phyloP scores from a whole-genome alignment of 164 flowering plant genomes.

The Magnolia officinalis region DNA sequence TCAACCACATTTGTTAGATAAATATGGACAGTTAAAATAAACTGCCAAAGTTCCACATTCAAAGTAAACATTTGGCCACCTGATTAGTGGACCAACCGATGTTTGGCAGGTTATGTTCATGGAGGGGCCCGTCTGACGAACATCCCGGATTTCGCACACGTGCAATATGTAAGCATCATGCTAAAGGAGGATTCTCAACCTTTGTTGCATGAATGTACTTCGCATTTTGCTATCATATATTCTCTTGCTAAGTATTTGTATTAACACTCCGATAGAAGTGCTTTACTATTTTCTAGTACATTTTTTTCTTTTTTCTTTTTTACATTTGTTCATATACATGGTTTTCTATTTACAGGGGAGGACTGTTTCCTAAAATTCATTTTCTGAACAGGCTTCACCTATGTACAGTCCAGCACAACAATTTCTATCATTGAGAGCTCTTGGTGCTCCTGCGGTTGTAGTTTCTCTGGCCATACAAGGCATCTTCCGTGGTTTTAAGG shows the following conservation, averaged over 20 bases:
- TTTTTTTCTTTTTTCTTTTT: not conserved
- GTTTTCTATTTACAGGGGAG: constrained; percentile 16
- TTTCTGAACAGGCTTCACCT: constrained; percentile 61
- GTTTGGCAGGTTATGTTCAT: not conserved
- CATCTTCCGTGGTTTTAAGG: constrained; percentile 87
- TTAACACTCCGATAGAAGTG: too few species aligned
- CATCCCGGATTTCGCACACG: not conserved
- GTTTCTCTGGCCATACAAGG: constrained; percentile 88
- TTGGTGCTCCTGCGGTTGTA: constrained; percentile 95
- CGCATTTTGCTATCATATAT: not conserved
- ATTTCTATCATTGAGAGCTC: constrained; percentile 73
- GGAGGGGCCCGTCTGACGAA: not conserved
- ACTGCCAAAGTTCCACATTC: not conserved
- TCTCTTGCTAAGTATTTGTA: not conserved
- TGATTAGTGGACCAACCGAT: not conserved
- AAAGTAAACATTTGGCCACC: not conserved
- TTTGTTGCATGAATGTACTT: not conserved
- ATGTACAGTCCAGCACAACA: constrained; percentile 65
- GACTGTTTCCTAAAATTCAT: constrained; percentile 15
- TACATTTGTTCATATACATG: constrained; percentile 8
- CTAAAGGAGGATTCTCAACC: not conserved
- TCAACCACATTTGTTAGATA: not conserved
- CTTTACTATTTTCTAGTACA: not conserved
- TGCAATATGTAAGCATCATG: not conserved
- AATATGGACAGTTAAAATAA: not conserved